phyloP scores from a whole-genome alignment of 768 basidiomycete species.

The Steccherinum ochraceum region DNA sequence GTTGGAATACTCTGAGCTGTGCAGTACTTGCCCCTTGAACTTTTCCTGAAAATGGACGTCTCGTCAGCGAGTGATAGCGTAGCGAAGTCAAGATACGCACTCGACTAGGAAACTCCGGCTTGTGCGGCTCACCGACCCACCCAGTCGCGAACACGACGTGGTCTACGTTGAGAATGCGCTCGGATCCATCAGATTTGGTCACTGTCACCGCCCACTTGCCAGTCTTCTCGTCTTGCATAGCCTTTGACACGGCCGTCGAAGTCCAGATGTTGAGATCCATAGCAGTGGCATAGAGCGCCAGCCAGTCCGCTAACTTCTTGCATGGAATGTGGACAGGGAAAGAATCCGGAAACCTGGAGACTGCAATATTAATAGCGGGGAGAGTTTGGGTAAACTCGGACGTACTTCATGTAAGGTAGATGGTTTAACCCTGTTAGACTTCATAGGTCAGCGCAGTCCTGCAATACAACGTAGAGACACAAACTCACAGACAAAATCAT shows the following conservation, averaged over 20 bases:
- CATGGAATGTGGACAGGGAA: not conserved
- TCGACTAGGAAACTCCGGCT: not conserved
- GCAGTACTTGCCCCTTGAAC: slow-evolving; percentile 10
- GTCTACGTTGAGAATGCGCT: slow-evolving; percentile 1
- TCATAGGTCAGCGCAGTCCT: no score
- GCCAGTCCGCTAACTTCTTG: slow-evolving; percentile 4
- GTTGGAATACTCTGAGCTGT: slow-evolving; percentile 6
- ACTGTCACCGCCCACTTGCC: slow-evolving; percentile 4
- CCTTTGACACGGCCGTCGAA: slow-evolving; percentile 5
- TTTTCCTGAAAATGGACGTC: slow-evolving; percentile 1
- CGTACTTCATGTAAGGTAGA: not conserved
- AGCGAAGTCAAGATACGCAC: not conserved
- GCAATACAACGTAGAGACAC: no score
- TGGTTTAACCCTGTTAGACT: not conserved
- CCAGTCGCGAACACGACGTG: slow-evolving; percentile 2
- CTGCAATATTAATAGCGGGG: not conserved
- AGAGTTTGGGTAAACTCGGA: no score
- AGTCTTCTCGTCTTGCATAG: not conserved
- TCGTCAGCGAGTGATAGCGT: no score
- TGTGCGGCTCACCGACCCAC: slow-evolving; percentile 3
- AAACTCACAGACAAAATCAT: slow-evolving; percentile 24
- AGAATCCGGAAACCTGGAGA: not conserved
- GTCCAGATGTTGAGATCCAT: slow-evolving; percentile 29
- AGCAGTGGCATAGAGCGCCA: slow-evolving; percentile 20
- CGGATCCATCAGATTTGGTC: not conserved